phyloP scores from a whole-genome alignment of 352 stramenopile species.

The Globisporangium spiculum region DNA sequence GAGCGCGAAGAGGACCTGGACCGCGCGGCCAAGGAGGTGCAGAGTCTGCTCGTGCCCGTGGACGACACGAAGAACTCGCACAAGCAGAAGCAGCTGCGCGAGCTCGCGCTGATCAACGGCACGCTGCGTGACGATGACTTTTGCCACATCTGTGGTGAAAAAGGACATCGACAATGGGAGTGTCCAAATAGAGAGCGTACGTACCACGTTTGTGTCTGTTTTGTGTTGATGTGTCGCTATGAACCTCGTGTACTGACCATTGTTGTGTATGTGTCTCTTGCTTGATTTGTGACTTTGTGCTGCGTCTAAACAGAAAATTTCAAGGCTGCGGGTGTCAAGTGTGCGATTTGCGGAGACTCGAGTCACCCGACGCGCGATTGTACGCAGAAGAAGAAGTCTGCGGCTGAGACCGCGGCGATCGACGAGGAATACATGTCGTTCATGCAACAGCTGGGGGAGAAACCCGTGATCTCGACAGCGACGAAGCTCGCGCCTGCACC shows the following conservation, averaged over 20 bases:
- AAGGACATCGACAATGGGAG: slow-evolving; percentile 97
- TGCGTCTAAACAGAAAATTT: slow-evolving; percentile 48
- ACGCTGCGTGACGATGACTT: slow-evolving; percentile 97
- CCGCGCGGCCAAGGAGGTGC: slow-evolving; percentile 84
- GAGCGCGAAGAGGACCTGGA: slow-evolving; percentile 88
- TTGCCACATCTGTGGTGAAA: slow-evolving; percentile 97
- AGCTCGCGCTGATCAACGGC: slow-evolving; percentile 99
- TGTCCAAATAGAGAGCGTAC: slow-evolving; percentile 91
- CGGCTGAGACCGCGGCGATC: slow-evolving; percentile 69
- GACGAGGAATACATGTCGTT: slow-evolving; percentile 86
- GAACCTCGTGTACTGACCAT: not conserved
- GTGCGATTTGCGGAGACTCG: slow-evolving; percentile 97
- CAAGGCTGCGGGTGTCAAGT: slow-evolving; percentile 90
- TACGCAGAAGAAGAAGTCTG: slow-evolving; percentile 82
- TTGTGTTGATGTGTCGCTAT: slow-evolving; percentile 12
- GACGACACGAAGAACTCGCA: slow-evolving; percentile 93
- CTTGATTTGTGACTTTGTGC: slow-evolving; percentile 23
- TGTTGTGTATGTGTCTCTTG: not conserved
- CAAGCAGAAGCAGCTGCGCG: slow-evolving; percentile 98
- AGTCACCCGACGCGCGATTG: slow-evolving; percentile 98
- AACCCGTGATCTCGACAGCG: slow-evolving; percentile 59
- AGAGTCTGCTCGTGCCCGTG: slow-evolving; percentile 89
- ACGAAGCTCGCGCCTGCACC: slow-evolving; percentile 25
- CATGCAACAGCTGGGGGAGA: slow-evolving; percentile 85
- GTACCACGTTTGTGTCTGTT: slow-evolving; percentile 17